Conservation (phyloP, 768 basidiomycete species). For the Suillus americanus region DNA sequence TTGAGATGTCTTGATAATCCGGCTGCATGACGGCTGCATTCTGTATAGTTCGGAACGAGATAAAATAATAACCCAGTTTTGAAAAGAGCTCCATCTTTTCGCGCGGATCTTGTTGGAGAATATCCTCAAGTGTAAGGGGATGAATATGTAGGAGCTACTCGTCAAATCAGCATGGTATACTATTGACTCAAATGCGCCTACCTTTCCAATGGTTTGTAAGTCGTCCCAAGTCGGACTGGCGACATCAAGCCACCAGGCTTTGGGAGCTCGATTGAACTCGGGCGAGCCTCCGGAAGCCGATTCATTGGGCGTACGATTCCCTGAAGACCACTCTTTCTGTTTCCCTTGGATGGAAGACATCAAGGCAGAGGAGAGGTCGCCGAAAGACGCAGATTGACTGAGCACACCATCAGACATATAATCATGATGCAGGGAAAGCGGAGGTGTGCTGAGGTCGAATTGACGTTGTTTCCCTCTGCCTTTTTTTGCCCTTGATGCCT, state of each 20-base stretch:
- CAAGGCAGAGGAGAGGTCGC: conserved; percentile 22
- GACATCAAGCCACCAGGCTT: conserved; percentile 91
- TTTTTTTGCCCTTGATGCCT: conserved; percentile 33
- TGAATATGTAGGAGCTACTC: conserved; percentile 80
- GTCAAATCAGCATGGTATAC: conserved; percentile 3
- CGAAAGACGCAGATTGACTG: conserved; percentile 31
- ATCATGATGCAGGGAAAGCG: conserved; percentile 25
- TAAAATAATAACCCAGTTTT: conserved; percentile 88
- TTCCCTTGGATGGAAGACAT: conserved; percentile 48
- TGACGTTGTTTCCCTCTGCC: conserved; percentile 13
- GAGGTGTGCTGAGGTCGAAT: conserved; percentile 5
- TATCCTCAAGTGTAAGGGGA: conserved; percentile 91
- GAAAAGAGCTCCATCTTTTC: conserved; percentile 91
- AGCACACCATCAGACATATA: conserved; percentile 35
- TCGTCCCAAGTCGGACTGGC: conserved; percentile 87
- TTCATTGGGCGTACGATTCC: conserved; percentile 3
- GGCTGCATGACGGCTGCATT: conserved; percentile 44
- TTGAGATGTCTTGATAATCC: conserved; percentile 29
- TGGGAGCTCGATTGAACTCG: conserved; percentile 29
- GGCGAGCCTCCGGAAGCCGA: neutral
- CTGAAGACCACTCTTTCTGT: conserved; percentile 25
- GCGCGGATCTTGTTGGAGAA: conserved; percentile 85
- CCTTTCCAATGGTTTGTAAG: conserved; percentile 83
- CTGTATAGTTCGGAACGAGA: conserved; percentile 84
- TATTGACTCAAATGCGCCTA: conserved; percentile 27